Base-by-base conservation (phyloP, 1,284 basidiomycete species). In the Irpex sp. region DNA sequence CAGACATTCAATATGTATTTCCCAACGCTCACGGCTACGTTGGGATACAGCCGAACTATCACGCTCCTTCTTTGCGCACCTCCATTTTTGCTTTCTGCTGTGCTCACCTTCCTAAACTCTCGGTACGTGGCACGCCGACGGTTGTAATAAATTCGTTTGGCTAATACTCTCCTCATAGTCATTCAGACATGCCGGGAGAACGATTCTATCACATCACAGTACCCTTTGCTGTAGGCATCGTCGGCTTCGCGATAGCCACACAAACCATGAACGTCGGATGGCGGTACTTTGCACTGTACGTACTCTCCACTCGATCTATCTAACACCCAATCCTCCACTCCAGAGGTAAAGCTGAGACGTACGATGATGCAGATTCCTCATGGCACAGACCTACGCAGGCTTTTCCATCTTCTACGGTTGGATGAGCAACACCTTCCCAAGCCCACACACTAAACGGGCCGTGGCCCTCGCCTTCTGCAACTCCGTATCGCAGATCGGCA, bases 1-100 rank as follows among this genome's bases (percentile, higher is more conserved):
- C 71, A 92, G 13, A 86, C 84, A 8, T 94, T 93, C 81, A 92
- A 86, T 72, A 83, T 84, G 13, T 89, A 85, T 71, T 89, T 92
- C 75, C 89, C 90, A 9, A 89, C 88, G 0, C 75, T 89, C 55
- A 82, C 79, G n/a, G 81, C 80, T 6, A 92, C 91, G 1, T 79
- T 94, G 71, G 90, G 90, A 19, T 92, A 83, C 73, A 79, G 78
- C 57, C 77, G 80, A 6, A 88, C 84, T 2, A 76, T 85, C 17
- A 86, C 89, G 0, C 76, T 93, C 31, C 74, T 93, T 51, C 80
- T 93, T 21, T 91, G 88, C 65, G 89, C 88, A 5, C 92, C 92
- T 46, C 92, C 92, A 5, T 94, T 88, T 83, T 75, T 86, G n/a
- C 85, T 92, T 71, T 83, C 89, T 0, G 83, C 86, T 5, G 74